phyloP scores from a whole-genome alignment of 2,329 filamentous ascomycete species.

The Pseudogymnoascus sp. region DNA sequence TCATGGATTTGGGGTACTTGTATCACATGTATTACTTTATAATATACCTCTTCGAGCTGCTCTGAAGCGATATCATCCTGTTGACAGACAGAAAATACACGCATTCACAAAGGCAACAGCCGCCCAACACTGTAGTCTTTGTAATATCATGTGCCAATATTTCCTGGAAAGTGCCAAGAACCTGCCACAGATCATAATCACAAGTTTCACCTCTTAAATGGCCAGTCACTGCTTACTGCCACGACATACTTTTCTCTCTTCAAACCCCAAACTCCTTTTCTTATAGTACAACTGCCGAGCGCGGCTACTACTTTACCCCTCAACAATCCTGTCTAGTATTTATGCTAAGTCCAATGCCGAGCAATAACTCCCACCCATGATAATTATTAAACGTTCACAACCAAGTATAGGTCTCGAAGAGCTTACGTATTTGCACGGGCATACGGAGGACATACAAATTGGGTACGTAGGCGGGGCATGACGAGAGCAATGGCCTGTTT shows the following conservation, averaged over 20 bases:
- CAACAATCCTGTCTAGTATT: background rate
- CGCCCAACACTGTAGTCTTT: background rate
- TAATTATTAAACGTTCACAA: background rate
- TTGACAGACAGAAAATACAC: background rate
- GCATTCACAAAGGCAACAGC: background rate
- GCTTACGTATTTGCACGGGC: background rate
- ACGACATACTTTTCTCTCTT: background rate
- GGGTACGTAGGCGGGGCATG: background rate
- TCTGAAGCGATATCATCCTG: background rate
- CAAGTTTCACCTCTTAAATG: background rate
- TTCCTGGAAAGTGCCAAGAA: background rate
- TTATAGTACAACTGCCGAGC: background rate
- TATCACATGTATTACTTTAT: background rate
- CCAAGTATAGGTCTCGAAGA: background rate
- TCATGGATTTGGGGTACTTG: background rate
- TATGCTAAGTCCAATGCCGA: background rate
- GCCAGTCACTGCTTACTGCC: background rate
- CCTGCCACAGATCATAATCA: background rate
- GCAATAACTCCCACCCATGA: background rate
- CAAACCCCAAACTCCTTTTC: background rate
- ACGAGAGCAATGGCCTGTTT: background rate
- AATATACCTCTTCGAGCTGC: background rate
- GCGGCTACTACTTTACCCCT: background rate
- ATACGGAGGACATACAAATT: background rate
- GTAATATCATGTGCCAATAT: background rate